phyloP scores from a whole-genome alignment of 1,284 basidiomycete species.

The Vanrija pseudolonga region DNA sequence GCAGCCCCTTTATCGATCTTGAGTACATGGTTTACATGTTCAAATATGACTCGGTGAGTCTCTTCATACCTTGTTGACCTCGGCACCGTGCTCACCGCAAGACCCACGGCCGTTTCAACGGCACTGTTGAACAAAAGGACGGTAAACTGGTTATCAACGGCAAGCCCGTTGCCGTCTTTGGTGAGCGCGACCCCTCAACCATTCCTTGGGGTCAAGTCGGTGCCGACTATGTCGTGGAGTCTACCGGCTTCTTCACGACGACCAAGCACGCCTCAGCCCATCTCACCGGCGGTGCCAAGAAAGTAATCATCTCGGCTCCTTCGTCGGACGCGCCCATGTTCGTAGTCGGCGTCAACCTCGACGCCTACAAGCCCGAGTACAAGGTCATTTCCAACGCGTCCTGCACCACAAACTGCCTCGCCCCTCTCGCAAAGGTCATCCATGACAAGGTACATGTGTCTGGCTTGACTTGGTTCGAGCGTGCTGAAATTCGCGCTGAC shows the following conservation, averaged over 20 bases:
- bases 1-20: slow-evolving; percentile 89
- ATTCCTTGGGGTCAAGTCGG: slow-evolving; percentile 80
- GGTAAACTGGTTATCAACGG: slow-evolving; percentile 87
- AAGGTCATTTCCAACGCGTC: slow-evolving; percentile 97
- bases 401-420: slow-evolving; percentile 99
- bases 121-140: slow-evolving; percentile 74
- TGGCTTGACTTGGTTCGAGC: background rate
- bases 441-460: slow-evolving; percentile 64
- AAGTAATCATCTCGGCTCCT: slow-evolving; percentile 99
- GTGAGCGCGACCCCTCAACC: slow-evolving; percentile 79
- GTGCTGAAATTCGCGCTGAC: background rate
- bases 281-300: slow-evolving; percentile 99
- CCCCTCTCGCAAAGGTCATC: slow-evolving; percentile 96
- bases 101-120: slow-evolving; percentile 94
- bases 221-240: slow-evolving; percentile 94
- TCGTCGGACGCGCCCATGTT: slow-evolving; percentile 99
- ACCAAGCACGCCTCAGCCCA: slow-evolving; percentile 81
- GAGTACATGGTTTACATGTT: slow-evolving; percentile 99
- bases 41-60: slow-evolving; percentile 76
- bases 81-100: too few relatives aligned
- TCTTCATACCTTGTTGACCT: too few relatives aligned
- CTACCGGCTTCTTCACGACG: slow-evolving; percentile 99
- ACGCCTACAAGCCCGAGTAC: slow-evolving; percentile 86
- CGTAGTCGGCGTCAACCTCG: slow-evolving; percentile 94
- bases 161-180: slow-evolving; percentile 73